Evolutionary conservation across 164 flowering plant genomes (phyloP), one percentile per base, ranked within the genome.

Genomic region (Nymphaea colorata): DNA sequence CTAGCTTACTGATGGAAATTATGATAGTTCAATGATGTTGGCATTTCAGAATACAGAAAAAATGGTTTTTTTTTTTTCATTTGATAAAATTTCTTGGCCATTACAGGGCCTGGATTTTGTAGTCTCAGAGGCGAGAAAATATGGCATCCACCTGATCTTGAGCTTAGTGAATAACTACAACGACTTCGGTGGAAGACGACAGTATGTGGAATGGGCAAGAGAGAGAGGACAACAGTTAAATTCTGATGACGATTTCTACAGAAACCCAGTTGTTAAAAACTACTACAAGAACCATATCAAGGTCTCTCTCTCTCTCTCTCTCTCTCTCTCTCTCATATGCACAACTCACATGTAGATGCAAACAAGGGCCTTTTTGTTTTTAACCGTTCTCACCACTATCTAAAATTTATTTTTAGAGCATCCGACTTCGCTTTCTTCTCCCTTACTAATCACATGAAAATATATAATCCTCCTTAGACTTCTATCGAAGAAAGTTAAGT

Each of bases 161-260:
- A 85, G 93, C 79, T 84, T 90, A 53, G 89, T 70, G 25, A 88
- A 90, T 69, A 87, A 90, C 77, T 90, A 83, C 69, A 85, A 86
- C 0, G 81, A 81, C 76, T 83, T 84, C 72, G 96, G 96, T 10
- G 93, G 96, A 47, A 90, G 81, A 74, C 80, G 82, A 71, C 93
- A 87, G 82, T 87, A 87, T 77, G 93, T 87, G 68, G 68, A 85
- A 69, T 87, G 96, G 96, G 91, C 84, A 62, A 84, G 85, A 76
- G 79, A 74, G 53, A 70, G 69, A 67, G 88, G 93, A 4, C 91
- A 86, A 71, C 72, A 78, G 65, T 69, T 87, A 14, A 64, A 79
- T 4, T 82, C 89, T 72, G 96, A 87, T 65, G 96, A 89, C 78
- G 96, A 87, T 74, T 87, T 90, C 83, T 89, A 80, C 69, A 82